Conservation (phyloP, 352 stramenopile species). For the Phytophthora citrophthora region DNA sequence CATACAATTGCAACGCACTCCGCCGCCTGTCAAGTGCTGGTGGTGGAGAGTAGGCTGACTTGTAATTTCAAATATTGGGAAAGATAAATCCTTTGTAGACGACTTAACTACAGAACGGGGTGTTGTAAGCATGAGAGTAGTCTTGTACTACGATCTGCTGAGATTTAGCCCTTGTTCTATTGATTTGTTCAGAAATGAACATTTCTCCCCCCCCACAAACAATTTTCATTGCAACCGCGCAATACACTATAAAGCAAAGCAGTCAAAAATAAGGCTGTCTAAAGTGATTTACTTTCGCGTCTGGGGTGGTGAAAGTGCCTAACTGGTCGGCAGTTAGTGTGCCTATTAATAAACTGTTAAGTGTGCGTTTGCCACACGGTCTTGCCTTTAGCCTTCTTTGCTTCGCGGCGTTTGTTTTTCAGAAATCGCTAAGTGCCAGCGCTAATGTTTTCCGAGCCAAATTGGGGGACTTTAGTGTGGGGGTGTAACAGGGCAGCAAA, state of each 20-base stretch:
- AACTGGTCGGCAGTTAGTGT: not conserved
- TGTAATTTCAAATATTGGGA: too few species aligned
- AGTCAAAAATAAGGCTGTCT: not conserved
- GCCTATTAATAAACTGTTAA: slow-evolving; percentile 1
- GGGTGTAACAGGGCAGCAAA: not conserved
- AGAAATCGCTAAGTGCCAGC: not conserved
- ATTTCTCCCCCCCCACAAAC: too few species aligned
- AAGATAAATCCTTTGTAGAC: too few species aligned
- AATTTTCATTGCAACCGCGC: not conserved
- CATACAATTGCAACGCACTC: slow-evolving; percentile 47
- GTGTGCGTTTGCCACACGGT: not conserved
- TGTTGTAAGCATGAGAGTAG: too few species aligned
- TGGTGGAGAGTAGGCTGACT: slow-evolving; percentile 35
- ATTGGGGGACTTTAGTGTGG: not conserved
- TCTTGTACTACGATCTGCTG: too few species aligned
- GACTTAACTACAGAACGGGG: too few species aligned
- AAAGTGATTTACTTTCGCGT: not conserved
- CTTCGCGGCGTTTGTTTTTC: not conserved
- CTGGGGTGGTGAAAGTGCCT: not conserved
- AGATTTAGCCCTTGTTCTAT: too few species aligned
- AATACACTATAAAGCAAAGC: slow-evolving; percentile 1
- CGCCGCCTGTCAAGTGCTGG: slow-evolving; percentile 23
- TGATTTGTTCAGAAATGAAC: slow-evolving; percentile 11
- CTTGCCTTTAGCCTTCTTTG: not conserved
- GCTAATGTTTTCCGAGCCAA: slow-evolving; percentile 1